These are phyloP conservation scores for Tarenaya hassleriana DNA, from an alignment of 345 rosid genomes.

Conservation along the genomic window DNA sequence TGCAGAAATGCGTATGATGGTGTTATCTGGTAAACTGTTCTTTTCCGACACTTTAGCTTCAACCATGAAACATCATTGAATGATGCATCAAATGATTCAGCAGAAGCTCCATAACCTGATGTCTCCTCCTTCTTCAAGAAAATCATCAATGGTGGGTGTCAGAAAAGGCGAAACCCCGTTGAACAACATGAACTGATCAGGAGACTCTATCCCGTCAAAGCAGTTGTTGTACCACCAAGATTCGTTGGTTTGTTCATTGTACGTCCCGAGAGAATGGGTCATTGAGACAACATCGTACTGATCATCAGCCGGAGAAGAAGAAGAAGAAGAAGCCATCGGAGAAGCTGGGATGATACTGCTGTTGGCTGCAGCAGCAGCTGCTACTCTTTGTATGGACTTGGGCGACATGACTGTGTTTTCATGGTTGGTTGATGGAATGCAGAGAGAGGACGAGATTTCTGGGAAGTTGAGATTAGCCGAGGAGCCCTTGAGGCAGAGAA, in stretches of 20 bases:
- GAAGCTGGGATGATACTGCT: constrained; percentile 26
- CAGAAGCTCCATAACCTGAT: constrained; percentile 82
- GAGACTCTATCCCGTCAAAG: constrained; percentile 44
- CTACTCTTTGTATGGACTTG: constrained; percentile 33
- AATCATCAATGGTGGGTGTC: constrained; percentile 42
- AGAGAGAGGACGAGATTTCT: constrained; percentile 37
- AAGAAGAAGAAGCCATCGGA: constrained; percentile 35
- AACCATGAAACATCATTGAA: not conserved
- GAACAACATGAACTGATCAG: constrained; percentile 55
- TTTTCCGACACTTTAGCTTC: too few species aligned
- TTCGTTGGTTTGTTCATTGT: constrained; percentile 32
- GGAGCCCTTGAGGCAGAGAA: constrained; percentile 80
- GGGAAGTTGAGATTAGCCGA: constrained; percentile 87
- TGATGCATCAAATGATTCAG: constrained; percentile 26
- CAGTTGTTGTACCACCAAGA: constrained; percentile 41
- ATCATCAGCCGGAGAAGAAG: constrained; percentile 41
- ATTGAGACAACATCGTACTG: constrained; percentile 40
- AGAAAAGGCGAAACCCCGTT: constrained; percentile 26
- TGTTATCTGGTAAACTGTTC: too few species aligned
- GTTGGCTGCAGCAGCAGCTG: constrained; percentile 26
- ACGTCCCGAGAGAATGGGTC: constrained; percentile 26
- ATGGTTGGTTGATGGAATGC: constrained; percentile 18
- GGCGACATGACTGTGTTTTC: constrained; percentile 28
- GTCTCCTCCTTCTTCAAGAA: constrained; percentile 56
- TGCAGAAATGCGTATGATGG: not conserved